phyloP scores from a whole-genome alignment of 2,329 filamentous ascomycete genomes.

The Raffaelea arxii region DNA sequence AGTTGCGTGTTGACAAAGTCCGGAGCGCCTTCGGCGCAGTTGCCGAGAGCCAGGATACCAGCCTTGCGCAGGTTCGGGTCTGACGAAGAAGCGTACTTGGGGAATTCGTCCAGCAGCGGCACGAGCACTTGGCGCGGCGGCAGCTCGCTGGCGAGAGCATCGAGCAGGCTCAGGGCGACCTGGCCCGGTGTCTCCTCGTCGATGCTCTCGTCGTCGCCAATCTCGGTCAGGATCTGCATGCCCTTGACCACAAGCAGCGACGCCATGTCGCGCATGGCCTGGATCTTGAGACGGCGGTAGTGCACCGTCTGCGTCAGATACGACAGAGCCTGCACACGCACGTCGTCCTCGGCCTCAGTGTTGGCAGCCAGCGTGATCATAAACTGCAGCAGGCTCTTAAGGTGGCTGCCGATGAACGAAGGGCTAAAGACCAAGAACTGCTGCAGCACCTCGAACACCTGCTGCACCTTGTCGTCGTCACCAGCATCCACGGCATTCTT shows the following conservation, averaged over 20 bases:
- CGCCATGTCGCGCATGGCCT: constrained; percentile 74
- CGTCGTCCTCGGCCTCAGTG: constrained; percentile 70
- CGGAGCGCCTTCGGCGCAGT: constrained; percentile 90
- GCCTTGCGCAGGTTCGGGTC: constrained; percentile 78
- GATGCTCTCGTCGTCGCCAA: constrained; percentile 69
- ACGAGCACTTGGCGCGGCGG: constrained; percentile 92
- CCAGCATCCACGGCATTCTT: constrained; percentile 70
- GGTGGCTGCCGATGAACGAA: constrained; percentile 70
- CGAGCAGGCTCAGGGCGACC: constrained; percentile 76
- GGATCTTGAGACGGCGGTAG: constrained; percentile 92
- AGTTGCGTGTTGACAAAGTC: constrained; percentile 96
- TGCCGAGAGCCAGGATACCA: constrained; percentile 83
- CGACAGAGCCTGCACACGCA: constrained; percentile 78
- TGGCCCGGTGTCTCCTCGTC: constrained; percentile 80
- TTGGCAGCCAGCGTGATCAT: constrained; percentile 83
- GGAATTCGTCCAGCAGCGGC: constrained; percentile 78
- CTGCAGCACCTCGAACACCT: constrained; percentile 95
- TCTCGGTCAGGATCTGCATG: constrained; percentile 81
- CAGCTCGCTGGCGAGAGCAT: constrained; percentile 78
- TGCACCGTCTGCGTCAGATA: constrained; percentile 90
- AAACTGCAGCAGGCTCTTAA: constrained; percentile 83
- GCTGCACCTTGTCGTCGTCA: constrained; percentile 81
- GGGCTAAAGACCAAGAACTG: constrained; percentile 86
- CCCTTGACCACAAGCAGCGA: constrained; percentile 80
- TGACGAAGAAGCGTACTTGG: constrained; percentile 64